Evolutionary conservation across 495 filamentous ascomycete species (phyloP), one percentile per base, ranked within the genome.

Genomic region (Talaromyces stipitatus): DNA sequence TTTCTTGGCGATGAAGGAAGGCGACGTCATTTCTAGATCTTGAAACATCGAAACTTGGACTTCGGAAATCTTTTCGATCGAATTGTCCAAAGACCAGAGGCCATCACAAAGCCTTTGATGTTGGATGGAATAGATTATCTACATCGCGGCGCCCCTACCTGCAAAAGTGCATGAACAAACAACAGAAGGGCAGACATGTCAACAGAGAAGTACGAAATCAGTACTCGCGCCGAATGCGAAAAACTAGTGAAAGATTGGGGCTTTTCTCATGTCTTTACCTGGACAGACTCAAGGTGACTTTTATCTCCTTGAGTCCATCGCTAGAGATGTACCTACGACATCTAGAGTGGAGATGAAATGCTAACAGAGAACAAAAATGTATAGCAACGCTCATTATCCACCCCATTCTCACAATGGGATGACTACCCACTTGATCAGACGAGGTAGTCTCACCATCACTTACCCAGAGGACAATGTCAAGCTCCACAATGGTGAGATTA

Each of bases 351-450:
- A 24, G 43, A 10, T 9, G 9, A 16, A 22, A n/a, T 9, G 23
- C 23, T 47, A 23, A 47, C 18, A 18, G 38, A 23, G 4, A 18
- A 7, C 18, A 59, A 56, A 47, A 26, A 41, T 28, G 36, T 57
- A 28, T 61, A 86, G 82, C 45, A 85, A 90, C 60, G 82, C 84
- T 43, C 73, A 95, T 61, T 95, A 94, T 65, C 66, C 79, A 2
- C 88, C 90, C 3, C 89, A 95, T 71, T 78, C 79, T 7, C 90
- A 95, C 68, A 36, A 60, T 12, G 79, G 79, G 27, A 71, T 86
- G 2, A 92, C 88, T 0, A 92, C 89, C 0, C 89, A 94, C 68
- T 73, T 94, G 10, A 89, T 95, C 63, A 77, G 88, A 9, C 70
- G 73, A 4, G 90, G 90, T 11, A 66, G 78, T 50, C 61, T 95